phyloP scores from a whole-genome alignment of 768 basidiomycete genomes.

The Boletus huronensis region DNA sequence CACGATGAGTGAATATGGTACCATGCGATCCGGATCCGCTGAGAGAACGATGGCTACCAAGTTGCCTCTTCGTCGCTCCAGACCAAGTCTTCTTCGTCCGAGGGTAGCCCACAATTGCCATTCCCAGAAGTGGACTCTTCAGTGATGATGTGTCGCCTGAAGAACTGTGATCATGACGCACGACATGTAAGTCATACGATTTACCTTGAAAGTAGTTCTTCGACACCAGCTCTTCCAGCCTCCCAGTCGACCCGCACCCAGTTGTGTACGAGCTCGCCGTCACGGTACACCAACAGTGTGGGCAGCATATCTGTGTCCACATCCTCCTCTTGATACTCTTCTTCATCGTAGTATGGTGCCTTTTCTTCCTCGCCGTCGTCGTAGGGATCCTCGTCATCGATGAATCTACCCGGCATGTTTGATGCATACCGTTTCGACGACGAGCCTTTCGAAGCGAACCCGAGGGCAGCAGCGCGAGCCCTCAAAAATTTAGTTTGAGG shows the following conservation, averaged over 20 bases:
- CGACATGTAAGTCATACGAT: not conserved
- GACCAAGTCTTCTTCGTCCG: constrained; percentile 49
- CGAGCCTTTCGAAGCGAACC: constrained; percentile 51
- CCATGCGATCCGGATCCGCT: not conserved
- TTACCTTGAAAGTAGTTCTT: constrained; percentile 64
- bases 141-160: constrained; percentile 28
- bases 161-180: not conserved
- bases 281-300: constrained; percentile 73
- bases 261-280: constrained; percentile 79
- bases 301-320: constrained; percentile 80
- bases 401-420: constrained; percentile 31
- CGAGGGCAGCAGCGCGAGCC: constrained; percentile 69
- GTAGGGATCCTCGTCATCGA: constrained; percentile 43
- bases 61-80: constrained; percentile 50
- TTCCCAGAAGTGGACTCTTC: constrained; percentile 19
- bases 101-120: constrained; percentile 46
- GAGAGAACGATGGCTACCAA: not conserved
- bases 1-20: too few species aligned
- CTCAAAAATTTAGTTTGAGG: constrained; percentile 80
- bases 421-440: constrained; percentile 16
- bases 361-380: constrained; percentile 34
- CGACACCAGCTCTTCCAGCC: constrained; percentile 61
- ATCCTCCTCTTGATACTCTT: constrained; percentile 52
- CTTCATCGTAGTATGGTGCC: constrained; percentile 35
- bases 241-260: constrained; percentile 92